These are phyloP conservation scores for Jaminaea rosea DNA, from an alignment of 1,284 basidiomycete genomes.

Conservation along the genomic window DNA sequence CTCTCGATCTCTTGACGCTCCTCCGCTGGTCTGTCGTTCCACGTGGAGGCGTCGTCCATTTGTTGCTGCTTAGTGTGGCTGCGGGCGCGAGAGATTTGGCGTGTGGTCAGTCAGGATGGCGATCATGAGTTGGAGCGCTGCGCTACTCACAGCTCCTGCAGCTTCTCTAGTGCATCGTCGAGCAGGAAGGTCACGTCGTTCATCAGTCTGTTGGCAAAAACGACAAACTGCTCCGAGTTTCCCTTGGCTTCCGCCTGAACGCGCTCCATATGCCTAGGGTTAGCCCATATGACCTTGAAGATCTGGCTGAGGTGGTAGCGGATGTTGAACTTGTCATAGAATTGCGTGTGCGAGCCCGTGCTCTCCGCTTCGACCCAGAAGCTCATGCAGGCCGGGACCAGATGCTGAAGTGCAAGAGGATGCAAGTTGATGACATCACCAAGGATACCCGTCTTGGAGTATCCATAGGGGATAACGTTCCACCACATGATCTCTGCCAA, in stretches of 20 bases:
- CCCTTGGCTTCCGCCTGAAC: constrained; percentile 26
- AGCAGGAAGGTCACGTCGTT: constrained; percentile 98
- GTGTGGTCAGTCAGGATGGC: too few species aligned
- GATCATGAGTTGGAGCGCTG: too few species aligned
- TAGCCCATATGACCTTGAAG: constrained; percentile 42
- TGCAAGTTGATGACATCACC: constrained; percentile 75
- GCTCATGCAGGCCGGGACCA: constrained; percentile 83
- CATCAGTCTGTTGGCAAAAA: constrained; percentile 95
- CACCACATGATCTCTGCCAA: constrained; percentile 82
- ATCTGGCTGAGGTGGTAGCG: constrained; percentile 49
- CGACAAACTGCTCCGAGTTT: constrained; percentile 52
- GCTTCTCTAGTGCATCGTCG: constrained; percentile 85
- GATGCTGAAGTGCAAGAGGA: constrained; percentile 70
- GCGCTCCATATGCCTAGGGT: constrained; percentile 37
- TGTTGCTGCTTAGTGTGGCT: constrained; percentile 73
- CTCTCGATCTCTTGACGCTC: constrained; percentile 76
- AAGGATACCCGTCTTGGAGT: constrained; percentile 68
- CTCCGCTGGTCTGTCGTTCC: constrained; percentile 58
- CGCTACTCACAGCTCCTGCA: constrained; percentile 82
- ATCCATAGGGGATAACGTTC: constrained; percentile 67
- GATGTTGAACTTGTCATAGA: constrained; percentile 92
- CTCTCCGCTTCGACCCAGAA: constrained; percentile 98
- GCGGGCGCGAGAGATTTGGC: too few species aligned
- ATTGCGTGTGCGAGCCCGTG: constrained; percentile 93
- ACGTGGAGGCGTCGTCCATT: constrained; percentile 66